Percentiles rank a stretch among this genome's conserved stretches.
phyloP scores from a whole-genome alignment of 192 early-diverging fungal species.

The Thoreauomyces humboldtii region DNA sequence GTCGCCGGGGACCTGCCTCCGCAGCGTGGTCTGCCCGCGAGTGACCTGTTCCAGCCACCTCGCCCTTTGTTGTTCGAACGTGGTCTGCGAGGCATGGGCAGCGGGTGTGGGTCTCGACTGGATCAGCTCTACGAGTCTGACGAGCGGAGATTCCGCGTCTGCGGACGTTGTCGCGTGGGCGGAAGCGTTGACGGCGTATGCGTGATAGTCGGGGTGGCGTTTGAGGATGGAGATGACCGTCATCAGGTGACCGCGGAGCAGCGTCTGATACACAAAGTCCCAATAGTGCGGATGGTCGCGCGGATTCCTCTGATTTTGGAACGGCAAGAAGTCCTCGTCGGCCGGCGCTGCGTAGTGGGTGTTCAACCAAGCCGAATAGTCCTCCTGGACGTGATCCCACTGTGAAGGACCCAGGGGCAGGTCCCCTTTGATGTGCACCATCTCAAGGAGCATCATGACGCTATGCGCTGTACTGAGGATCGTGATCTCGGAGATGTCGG shows the following conservation, averaged over 20 bases:
- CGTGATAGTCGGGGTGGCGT: slow-evolving; percentile 18
- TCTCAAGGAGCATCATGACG: slow-evolving; percentile 8
- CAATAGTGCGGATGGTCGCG: slow-evolving; percentile 16
- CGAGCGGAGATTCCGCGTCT: neutral
- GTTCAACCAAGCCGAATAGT: neutral
- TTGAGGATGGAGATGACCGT: slow-evolving; percentile 11
- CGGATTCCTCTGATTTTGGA: neutral
- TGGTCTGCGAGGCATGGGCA: neutral
- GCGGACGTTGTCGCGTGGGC: neutral
- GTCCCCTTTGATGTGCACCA: slow-evolving; percentile 7
- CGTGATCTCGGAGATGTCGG: neutral
- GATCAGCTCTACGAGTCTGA: slow-evolving; percentile 5
- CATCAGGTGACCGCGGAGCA: slow-evolving; percentile 17
- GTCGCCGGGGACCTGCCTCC: no score
- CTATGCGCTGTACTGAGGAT: slow-evolving; percentile 10
- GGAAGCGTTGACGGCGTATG: neutral
- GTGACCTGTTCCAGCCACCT: slow-evolving; percentile 21
- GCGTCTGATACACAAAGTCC: slow-evolving; percentile 10
- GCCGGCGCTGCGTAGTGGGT: slow-evolving; percentile 2
- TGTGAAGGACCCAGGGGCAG: neutral
- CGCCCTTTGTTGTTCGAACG: slow-evolving; percentile 16
- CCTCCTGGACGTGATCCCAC: slow-evolving; percentile 21
- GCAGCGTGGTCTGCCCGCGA: neutral
- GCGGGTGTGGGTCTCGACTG: neutral
- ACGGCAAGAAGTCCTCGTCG: slow-evolving; percentile 3